Evolutionary conservation across 257 asterid genomes (phyloP).

Genomic region (Solanum rostratum): DNA sequence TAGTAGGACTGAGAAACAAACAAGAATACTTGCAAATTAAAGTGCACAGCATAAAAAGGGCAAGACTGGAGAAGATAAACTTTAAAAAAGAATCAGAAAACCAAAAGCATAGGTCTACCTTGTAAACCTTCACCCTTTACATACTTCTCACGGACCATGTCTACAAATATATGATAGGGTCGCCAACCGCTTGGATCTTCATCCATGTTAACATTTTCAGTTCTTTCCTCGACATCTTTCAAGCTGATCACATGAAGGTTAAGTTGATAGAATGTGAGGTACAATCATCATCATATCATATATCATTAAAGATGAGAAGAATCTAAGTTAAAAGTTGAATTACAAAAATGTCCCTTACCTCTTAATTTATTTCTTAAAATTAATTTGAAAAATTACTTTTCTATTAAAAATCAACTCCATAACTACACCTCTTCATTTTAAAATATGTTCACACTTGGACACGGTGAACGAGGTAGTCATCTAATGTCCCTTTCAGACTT

Average conservation of each 20-base stretch:
- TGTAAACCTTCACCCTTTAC: constrained; percentile 56
- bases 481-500: too few relatives aligned
- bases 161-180: constrained; percentile 51
- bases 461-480: too few relatives aligned
- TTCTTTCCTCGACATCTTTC: constrained; percentile 53
- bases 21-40: not conserved
- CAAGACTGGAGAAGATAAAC: not conserved
- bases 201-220: constrained; percentile 55
- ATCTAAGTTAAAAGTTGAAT: too few relatives aligned
- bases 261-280: not conserved
- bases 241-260: constrained; percentile 29
- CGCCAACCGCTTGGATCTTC: constrained; percentile 96
- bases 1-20: not conserved
- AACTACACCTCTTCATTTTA: too few relatives aligned
- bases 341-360: too few relatives aligned
- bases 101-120: constrained; percentile 34
- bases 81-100: not conserved
- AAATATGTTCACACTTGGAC: too few relatives aligned
- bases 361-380: too few relatives aligned
- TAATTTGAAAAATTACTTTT: too few relatives aligned
- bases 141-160: constrained; percentile 63
- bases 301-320: too few relatives aligned
- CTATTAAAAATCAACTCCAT: too few relatives aligned
- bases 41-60: not conserved
- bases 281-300: not conserved